Conservation (phyloP, 1,284 basidiomycete species). For the Coniferiporia weirii region DNA sequence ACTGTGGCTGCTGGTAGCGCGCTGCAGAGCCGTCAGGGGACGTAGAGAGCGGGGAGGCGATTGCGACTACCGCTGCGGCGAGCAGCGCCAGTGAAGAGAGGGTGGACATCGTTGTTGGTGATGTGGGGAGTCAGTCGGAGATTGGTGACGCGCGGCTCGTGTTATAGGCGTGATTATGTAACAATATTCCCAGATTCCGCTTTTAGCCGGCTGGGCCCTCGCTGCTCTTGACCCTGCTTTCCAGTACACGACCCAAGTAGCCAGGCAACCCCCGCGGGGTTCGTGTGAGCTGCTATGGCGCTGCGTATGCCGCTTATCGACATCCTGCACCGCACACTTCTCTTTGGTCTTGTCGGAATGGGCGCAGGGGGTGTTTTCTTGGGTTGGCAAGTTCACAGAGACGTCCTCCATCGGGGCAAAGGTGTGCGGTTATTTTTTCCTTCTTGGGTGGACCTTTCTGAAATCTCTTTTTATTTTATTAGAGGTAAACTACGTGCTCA, state of each 20-base stretch:
- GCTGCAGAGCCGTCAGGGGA: constrained; percentile 35
- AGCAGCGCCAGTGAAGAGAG: constrained; percentile 35
- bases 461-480: background rate
- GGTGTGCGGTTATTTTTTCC: constrained; percentile 3
- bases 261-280: background rate
- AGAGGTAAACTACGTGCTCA: background rate
- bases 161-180: constrained; percentile 4
- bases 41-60: constrained; percentile 65
- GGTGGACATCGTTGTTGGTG: constrained; percentile 35
- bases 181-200: background rate
- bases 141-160: constrained; percentile 4
- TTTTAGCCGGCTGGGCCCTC: background rate
- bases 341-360: constrained; percentile 16
- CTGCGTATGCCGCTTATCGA: constrained; percentile 10
- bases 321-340: constrained; percentile 8
- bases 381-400: constrained; percentile 12
- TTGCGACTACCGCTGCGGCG: constrained; percentile 34
- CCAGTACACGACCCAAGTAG: background rate
- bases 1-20: constrained; percentile 38
- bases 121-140: constrained; percentile 1
- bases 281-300: constrained; percentile 1
- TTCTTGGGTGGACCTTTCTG: background rate
- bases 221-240: background rate
- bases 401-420: constrained; percentile 11
- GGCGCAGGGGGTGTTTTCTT: constrained; percentile 8